These are phyloP conservation scores for Rhizopogon vinicolor DNA, from an alignment of 768 basidiomycete genomes.

Conservation along the genomic window DNA sequence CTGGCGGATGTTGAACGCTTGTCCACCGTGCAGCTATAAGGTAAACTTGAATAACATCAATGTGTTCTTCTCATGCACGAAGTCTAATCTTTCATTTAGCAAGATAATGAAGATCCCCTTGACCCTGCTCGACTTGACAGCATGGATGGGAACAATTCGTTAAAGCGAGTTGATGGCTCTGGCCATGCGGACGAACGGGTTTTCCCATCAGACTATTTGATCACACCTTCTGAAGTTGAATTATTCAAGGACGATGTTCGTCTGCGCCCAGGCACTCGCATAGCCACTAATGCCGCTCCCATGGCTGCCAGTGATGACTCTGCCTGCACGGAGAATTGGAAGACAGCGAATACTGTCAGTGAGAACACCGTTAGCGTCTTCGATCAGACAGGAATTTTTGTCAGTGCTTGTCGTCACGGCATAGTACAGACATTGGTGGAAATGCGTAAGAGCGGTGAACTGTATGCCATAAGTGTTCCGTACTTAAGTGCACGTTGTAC, in stretches of 20 bases:
- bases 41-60: slow-evolving; percentile 9
- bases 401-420: slow-evolving; percentile 29
- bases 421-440: slow-evolving; percentile 26
- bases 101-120: slow-evolving; percentile 22
- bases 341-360: slow-evolving; percentile 20
- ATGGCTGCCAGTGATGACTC: background rate
- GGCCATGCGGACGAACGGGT: slow-evolving; percentile 13
- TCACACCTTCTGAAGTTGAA: slow-evolving; percentile 23
- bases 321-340: slow-evolving; percentile 30
- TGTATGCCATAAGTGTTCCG: slow-evolving; percentile 22
- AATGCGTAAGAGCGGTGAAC: slow-evolving; percentile 31
- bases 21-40: slow-evolving; percentile 33
- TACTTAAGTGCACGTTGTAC: background rate
- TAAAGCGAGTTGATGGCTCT: slow-evolving; percentile 22
- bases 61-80: no score
- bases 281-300: background rate
- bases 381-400: slow-evolving; percentile 34
- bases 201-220: slow-evolving; percentile 22
- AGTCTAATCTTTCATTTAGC: background rate
- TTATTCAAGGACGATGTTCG: slow-evolving; percentile 13
- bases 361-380: slow-evolving; percentile 33
- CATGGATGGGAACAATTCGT: slow-evolving; percentile 32
- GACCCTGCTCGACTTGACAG: slow-evolving; percentile 17
- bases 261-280: background rate
- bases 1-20: slow-evolving; percentile 29